Evolutionary conservation across 768 basidiomycete species (phyloP), one percentile per base, ranked within the genome.

Genomic region (Psilocybe subaeruginosa): DNA sequence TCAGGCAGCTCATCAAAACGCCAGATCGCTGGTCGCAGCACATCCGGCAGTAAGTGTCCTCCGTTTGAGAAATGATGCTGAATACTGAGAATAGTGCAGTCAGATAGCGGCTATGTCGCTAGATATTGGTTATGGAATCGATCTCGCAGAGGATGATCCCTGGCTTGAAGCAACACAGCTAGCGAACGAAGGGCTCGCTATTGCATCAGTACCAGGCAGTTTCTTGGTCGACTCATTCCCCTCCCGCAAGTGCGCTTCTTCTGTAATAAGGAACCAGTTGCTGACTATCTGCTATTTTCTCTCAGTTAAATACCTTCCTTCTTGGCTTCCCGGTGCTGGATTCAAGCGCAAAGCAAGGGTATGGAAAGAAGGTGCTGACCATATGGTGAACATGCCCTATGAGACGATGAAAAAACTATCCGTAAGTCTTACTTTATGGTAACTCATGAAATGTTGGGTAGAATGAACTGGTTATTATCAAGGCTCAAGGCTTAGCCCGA

Each of bases 71-170:
- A 17, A 17, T 53, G 30, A 7, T 3, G n/a, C n/a, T 33, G 31
- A 17, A 33, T 37, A 8, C 4, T 30, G 29, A 23, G 11, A 11
- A 14, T 37, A n/a, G 11, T 31, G 7, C 3, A 53, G 51, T 53
- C 51, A 31, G 33, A 53, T 53, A 33, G 51, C 51, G 16, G 51
- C 51, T 7, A 53, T 53, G 51, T 53, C 51, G 2, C 16, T 53
- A 16, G 51, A 53, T 37, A 53, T 53, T 17, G 51, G 51, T 16
- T 53, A 53, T 53, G 51, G 51, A 7, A 53, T 53, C 11, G 51
- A 53, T 53, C 51, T 53, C 2, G 29, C 51, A 53, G 51, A 53
- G n/a, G 51, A 53, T 14, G 51, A 53, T 31, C 51, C 51, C 3
- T 53, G 51, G 51, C 16, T 53, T 17, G 51, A 8, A 31, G 51